Base-by-base conservation (phyloP, 2,329 filamentous ascomycete genomes). In the Aspergillus neoniger region DNA sequence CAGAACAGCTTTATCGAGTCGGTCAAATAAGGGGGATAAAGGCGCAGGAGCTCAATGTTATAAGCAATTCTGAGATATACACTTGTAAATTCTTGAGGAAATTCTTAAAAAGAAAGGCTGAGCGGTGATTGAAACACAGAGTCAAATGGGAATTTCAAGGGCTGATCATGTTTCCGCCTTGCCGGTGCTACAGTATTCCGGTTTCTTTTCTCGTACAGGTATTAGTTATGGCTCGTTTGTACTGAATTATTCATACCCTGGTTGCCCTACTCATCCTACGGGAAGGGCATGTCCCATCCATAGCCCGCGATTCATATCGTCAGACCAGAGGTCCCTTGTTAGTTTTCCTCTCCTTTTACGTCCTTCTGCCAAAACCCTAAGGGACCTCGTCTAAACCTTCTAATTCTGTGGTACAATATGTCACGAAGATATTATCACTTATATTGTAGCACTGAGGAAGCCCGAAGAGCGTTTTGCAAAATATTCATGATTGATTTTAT, bases 21-120 rank as follows among this genome's bases (percentile, higher is more conserved):
- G 57, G 65, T 59, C 48, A 23, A 28, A 53, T 50, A 50, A 14
- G 44, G 50, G 12, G 10, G 44, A 49, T 21, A 32, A 41, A 44
- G 19, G 14, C 19, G 19, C 9, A 49, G 44, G 47, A 30, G 32
- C 12, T 36, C 4, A 14, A 36, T 36, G 32, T 36, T 36, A 14
- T 14, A 32, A 14, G 30, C 30, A 14, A 30, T 12, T 10, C n/a
- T 17, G 47, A 14, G 47, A 12, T 15, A 17, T 6, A 9, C 9
- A 30, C 17, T 7, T 9, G 8, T n/a, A 6, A 19, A 32, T 12
- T n/a, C 1, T 25, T 25, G 23, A 25, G 23, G 6, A 25, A 25
- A 7, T 25, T 25, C 6, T 1, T 7, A 25, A 25, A 23, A 6
- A 23, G 0, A 25, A 7, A 25, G 7, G 23, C n/a, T 23, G 21